Percentiles rank a stretch among this genome's conserved stretches.
These are phyloP conservation scores for Hypoxylon crocopeplum DNA, from an alignment of 495 filamentous ascomycete genomes.

Conservation along the genomic window DNA sequence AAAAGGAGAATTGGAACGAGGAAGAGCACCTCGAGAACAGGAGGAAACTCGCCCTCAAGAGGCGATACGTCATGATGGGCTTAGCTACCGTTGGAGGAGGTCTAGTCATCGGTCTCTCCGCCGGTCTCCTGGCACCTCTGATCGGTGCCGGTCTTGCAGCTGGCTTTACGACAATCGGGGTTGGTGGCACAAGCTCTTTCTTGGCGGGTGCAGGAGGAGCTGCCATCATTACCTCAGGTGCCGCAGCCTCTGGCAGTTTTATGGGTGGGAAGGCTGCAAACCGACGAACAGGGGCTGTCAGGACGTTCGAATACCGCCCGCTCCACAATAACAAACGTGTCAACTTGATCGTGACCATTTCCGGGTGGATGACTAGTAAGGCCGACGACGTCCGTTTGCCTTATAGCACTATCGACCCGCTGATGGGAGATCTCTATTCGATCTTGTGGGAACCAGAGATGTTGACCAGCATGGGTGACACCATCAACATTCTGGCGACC, in stretches of 20 bases:
- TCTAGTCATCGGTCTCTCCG: slow-evolving; percentile 93
- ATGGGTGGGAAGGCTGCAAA: slow-evolving; percentile 87
- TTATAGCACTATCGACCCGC: slow-evolving; percentile 92
- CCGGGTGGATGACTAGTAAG: slow-evolving; percentile 98
- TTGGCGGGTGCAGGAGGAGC: slow-evolving; percentile 91
- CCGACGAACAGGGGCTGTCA: slow-evolving; percentile 86
- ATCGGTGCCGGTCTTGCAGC: slow-evolving; percentile 95
- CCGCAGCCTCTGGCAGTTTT: slow-evolving; percentile 83
- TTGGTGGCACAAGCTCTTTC: slow-evolving; percentile 86
- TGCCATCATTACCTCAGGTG: slow-evolving; percentile 89
- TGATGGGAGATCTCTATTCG: slow-evolving; percentile 99
- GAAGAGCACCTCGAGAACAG: slow-evolving; percentile 91
- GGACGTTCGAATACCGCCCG: slow-evolving; percentile 95
- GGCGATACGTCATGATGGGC: slow-evolving; percentile 92
- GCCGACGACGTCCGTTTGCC: slow-evolving; percentile 95
- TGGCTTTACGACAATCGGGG: slow-evolving; percentile 93
- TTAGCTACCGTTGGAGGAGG: slow-evolving; percentile 95
- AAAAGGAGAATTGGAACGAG: slow-evolving; percentile 97
- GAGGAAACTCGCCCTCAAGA: slow-evolving; percentile 78
- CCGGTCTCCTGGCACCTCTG: slow-evolving; percentile 87
- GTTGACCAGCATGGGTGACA: slow-evolving; percentile 95
- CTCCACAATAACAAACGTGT: slow-evolving; percentile 97
- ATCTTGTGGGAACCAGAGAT: slow-evolving; percentile 98
- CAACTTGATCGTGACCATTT: slow-evolving; percentile 93
- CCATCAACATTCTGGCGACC: slow-evolving; percentile 96